Conservation (phyloP, 495 filamentous ascomycete genomes). For the Podospora didyma region DNA sequence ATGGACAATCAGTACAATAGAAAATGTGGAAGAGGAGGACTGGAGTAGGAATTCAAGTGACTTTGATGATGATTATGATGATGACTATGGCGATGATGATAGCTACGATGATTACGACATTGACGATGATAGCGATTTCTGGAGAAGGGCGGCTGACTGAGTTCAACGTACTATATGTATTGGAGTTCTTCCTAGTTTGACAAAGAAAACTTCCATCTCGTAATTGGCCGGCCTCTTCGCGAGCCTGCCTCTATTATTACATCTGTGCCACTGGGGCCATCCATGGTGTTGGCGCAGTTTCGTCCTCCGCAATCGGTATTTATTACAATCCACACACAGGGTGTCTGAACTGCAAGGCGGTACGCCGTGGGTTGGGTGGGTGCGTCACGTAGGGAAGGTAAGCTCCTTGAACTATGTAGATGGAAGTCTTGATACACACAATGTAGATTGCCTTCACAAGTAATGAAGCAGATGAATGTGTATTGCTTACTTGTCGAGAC, state of each 20-base stretch:
- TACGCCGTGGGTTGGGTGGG: too few relatives aligned
- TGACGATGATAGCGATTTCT: neutral
- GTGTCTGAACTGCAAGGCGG: too few relatives aligned
- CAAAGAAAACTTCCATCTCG: neutral
- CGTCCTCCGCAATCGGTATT: neutral
- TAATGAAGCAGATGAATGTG: too few relatives aligned
- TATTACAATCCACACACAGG: too few relatives aligned
- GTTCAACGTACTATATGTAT: neutral
- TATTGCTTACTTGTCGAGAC: too few relatives aligned
- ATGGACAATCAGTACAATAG: neutral
- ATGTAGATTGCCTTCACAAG: too few relatives aligned
- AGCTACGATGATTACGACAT: neutral
- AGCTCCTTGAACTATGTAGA: too few relatives aligned
- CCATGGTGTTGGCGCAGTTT: neutral
- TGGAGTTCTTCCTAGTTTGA: neutral
- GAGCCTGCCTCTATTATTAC: neutral
- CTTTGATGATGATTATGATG: neutral
- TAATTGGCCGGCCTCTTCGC: neutral
- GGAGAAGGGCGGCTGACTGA: neutral
- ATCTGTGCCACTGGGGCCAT: neutral
- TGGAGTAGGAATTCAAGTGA: neutral
- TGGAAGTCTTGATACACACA: too few relatives aligned
- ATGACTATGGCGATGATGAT: neutral
- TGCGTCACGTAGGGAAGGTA: too few relatives aligned
- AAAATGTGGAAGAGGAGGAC: neutral